Evolutionary conservation across 1,139 yeast species (phyloP), one percentile per base, ranked within the genome.

Genomic region (Taiozyma sp.): DNA sequence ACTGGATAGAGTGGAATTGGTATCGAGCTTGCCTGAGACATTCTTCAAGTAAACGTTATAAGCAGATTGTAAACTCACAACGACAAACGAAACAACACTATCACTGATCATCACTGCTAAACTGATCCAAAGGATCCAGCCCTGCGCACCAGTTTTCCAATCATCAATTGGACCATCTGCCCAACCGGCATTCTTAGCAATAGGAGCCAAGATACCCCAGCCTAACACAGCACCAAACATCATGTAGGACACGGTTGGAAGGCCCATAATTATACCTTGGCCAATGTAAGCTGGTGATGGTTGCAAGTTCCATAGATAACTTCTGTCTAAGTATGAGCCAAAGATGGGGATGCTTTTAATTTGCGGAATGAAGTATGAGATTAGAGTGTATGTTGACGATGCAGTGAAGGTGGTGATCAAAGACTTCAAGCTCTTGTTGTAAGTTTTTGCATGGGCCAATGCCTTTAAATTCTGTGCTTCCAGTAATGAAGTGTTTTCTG

Each of bases 211-310:
- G 1, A 93, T 69, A 0, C 80, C 96, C 99, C 99, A 93, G 0
- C 99, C 99, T 6, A 91, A 62, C 3, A 93, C 58, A 19, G 96
- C 84, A 3, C 99, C 99, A 61, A 89, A 77, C 43, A 93, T 70
- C 98, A 93, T 93, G 56, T 91, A 88, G 4, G 88, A 76, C 0
- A 91, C 96, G 0, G 98, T 91, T 2, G 93, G 90, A 8, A 89
- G 71, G 0, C 99, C 99, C 99, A 93, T 93, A 50, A 93, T 93
- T 44, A 93, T 90, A 4, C 99, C 99, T 68, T 93, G 99, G 3
- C 99, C 99, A 42, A 93, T 79, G 65, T 93, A 93, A 0, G 99
- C 98, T 0, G 99, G 98, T 0, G 97, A 89, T 0, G 97, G 97
- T 65, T 93, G 97, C 53, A 93, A 79, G 51, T 88, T 83, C 95